A percentile compares a stretch with the other conserved stretches of the same genome.
Conservation (phyloP, 805 yeast genomes). For the Ogataea trehalophila region DNA sequence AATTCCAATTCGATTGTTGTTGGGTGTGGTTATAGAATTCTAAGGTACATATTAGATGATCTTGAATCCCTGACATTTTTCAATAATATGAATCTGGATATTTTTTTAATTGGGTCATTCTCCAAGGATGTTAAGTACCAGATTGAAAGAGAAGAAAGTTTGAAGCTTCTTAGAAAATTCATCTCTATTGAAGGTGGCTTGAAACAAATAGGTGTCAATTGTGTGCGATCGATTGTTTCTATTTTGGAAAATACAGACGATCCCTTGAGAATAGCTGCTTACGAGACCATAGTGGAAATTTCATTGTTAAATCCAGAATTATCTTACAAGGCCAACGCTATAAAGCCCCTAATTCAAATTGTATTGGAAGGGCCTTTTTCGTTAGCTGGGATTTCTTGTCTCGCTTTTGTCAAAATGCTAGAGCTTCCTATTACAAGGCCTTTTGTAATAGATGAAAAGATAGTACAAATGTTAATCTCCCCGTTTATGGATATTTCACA, state of each 20-base stretch:
- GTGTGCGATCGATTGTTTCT: slow-evolving; percentile 62
- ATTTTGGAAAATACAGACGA: slow-evolving; percentile 54
- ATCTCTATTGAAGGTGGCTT: slow-evolving; percentile 51
- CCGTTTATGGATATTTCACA: slow-evolving; percentile 64
- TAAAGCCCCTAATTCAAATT: slow-evolving; percentile 39
- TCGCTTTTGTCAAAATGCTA: slow-evolving; percentile 49
- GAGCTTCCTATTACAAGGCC: slow-evolving; percentile 52
- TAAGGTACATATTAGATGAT: slow-evolving; percentile 58
- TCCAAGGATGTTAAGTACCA: slow-evolving; percentile 44
- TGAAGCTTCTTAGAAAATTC: slow-evolving; percentile 63
- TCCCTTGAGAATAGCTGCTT: slow-evolving; percentile 42
- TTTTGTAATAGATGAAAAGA: slow-evolving; percentile 54
- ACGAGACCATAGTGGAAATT: slow-evolving; percentile 52
- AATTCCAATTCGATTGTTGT: slow-evolving; percentile 52
- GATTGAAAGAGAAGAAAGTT: slow-evolving; percentile 71
- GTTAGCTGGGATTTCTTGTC: slow-evolving; percentile 37
- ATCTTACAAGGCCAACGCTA: slow-evolving; percentile 41
- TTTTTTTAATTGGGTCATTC: slow-evolving; percentile 59
- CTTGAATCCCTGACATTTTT: slow-evolving; percentile 50
- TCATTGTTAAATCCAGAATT: slow-evolving; percentile 39
- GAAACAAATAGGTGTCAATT: slow-evolving; percentile 51
- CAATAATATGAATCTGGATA: slow-evolving; percentile 52
- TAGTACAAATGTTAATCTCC: slow-evolving; percentile 57
- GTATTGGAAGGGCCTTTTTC: slow-evolving; percentile 52
- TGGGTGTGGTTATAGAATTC: slow-evolving; percentile 71